Base-by-base conservation (phyloP, 768 basidiomycete species). In the Naganishia onofrii region DNA sequence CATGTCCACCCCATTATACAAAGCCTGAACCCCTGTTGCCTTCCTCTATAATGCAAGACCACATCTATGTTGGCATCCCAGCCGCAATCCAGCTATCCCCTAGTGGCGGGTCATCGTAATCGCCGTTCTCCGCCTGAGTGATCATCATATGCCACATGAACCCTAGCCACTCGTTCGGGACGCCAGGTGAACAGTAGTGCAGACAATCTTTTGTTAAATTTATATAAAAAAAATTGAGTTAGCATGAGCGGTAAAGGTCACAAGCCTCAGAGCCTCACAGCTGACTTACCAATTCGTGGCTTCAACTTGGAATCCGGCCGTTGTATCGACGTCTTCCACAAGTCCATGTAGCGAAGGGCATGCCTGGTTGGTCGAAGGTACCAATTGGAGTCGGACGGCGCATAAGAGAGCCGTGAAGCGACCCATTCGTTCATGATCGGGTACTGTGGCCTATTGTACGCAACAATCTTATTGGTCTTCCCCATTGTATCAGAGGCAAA, bases 61-160 rank as follows among this genome's bases (percentile, higher is more conserved):
- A 42, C 42, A 5, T 15, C 42, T 42, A 42, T 15, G 42, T 42
- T 26, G 60, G 60, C 60, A 63, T 63, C 42, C 60, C 60, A 17
- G 60, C 60, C 7, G 38, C 23, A 42, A 63, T 63, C 60, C 60
- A 63, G 12, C 60, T 63, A 29, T 63, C 60, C 60, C 60, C 60
- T 1, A 44, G 4, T 10, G 60, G 60, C 60, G 36, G 23, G 21
- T 46, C 42, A 29, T 63, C 54, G 26, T 71, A 66, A 36, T 71
- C 70, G 21, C 55, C 21, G 26, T 71, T 71, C 29, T 42, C 48
- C 26, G 70, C 56, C 23, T 71, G 65, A 7, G 32, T 54, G 15
- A 67, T 65, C 63, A 71, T 67, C 55, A 71, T 31, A 58, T 71
- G 60, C 70, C 70, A 71, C 32, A 66, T n/a, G 32, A 57, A 67